A percentile compares a stretch with the other conserved stretches of the same genome.
phyloP scores from a whole-genome alignment of 2,329 filamentous ascomycete genomes.

The Biscogniauxia marginata region DNA sequence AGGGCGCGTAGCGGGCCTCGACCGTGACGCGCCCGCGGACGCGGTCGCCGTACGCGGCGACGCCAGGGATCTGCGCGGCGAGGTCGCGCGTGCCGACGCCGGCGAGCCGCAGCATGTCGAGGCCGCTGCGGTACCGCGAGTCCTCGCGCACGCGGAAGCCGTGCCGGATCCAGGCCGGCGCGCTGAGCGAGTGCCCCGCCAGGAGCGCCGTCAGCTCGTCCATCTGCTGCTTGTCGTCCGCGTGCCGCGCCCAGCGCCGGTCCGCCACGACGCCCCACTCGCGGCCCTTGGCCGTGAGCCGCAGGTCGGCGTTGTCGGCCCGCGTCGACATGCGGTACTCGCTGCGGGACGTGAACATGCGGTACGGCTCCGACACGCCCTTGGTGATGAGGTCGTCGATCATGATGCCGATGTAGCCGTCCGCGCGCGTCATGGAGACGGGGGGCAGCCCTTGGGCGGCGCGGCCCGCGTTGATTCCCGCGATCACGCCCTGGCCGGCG shows the following conservation, averaged over 20 bases:
- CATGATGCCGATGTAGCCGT: slow-evolving; percentile 98
- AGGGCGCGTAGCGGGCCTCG: slow-evolving; percentile 84
- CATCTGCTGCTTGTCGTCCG: slow-evolving; percentile 65
- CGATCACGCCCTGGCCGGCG: slow-evolving; percentile 86
- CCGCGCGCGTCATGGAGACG: slow-evolving; percentile 72
- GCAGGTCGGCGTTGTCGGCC: slow-evolving; percentile 88
- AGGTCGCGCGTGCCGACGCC: slow-evolving; percentile 60
- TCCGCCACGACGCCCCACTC: slow-evolving; percentile 77
- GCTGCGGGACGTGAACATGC: slow-evolving; percentile 96
- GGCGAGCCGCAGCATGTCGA: slow-evolving; percentile 74
- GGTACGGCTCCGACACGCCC: slow-evolving; percentile 93
- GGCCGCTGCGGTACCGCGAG: slow-evolving; percentile 65
- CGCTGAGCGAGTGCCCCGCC: slow-evolving; percentile 53
- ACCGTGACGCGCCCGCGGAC: slow-evolving; percentile 72
- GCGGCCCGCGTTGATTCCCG: slow-evolving; percentile 92
- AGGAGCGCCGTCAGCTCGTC: slow-evolving; percentile 63
- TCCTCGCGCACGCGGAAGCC: slow-evolving; percentile 71
- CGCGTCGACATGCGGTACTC: slow-evolving; percentile 93
- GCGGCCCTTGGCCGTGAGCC: slow-evolving; percentile 77
- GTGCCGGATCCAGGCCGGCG: slow-evolving; percentile 64
- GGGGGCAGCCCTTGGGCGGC: slow-evolving; percentile 64
- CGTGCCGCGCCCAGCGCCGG: slow-evolving; percentile 70
- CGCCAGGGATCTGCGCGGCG: slow-evolving; percentile 53
- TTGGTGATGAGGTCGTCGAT: slow-evolving; percentile 97
- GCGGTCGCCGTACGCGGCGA: slow-evolving; percentile 52